Base-by-base conservation (phyloP, 2,329 filamentous ascomycete genomes). In the Arthrinium puccinioides region DNA sequence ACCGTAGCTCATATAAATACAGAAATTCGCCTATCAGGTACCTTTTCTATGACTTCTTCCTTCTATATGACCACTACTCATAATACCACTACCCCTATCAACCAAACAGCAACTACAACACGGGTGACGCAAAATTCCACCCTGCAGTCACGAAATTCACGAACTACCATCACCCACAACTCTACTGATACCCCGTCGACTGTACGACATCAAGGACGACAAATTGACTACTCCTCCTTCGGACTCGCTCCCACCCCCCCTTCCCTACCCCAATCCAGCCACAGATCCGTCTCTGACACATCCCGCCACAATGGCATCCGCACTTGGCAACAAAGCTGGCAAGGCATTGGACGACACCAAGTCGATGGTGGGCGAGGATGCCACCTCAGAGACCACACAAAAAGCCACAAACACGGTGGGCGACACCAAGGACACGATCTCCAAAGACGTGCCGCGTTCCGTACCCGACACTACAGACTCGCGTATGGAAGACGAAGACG, bases 1-100 rank as follows among this genome's bases (percentile, higher is more conserved):
- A n/a, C n/a, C n/a, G n/a, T n/a, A n/a, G 9, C 15, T 33, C 21
- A 33, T 21, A 23, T 33, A 33, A 33, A 33, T 33, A 33, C 20
- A 33, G n/a, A 24, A 16, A 23, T 14, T 15, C 21, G 20, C 31
- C 31, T n/a, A 23, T 15, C 20, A 14, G 31, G 15, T 24, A 33
- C 31, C 31, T 33, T 13, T 33, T 33, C 31, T 24, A 16, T 16
- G 21, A 24, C n/a, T 33, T 21, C 14, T 33, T n/a, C n/a, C n/a
- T n/a, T n/a, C n/a, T n/a, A n/a, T 21, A 33, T 33, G 31, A 33
- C 31, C 21, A 33, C 24, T 33, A 33, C 19, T 33, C 9, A 32
- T 21, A 32, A 33, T 33, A 32, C 14, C 23, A 32, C 11, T 20
- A 32, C 29, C 6, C 9, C 19, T 21, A 14, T 8, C 20, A 3